Evolutionary conservation across 441 rosid species (phyloP), one percentile per base, ranked within the genome.

Genomic region (Capsella rubella): DNA sequence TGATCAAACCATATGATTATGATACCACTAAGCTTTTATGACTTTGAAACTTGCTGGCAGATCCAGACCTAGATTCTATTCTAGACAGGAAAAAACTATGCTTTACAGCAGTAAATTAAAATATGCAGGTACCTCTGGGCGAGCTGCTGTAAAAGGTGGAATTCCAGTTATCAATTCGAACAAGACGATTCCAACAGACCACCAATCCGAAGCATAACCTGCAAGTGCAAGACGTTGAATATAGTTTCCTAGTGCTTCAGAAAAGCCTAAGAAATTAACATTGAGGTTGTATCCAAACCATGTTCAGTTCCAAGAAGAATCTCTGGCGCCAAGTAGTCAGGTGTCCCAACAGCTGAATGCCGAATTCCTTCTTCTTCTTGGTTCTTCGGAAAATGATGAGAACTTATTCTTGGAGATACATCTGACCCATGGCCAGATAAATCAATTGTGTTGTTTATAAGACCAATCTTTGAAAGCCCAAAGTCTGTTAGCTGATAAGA

Each of bases 271-370:
- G 42, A 34, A 34, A 6, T 6, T 34, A 6, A 34, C 8, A 37
- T 18, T 66, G 43, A 76, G 71, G 78, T 80, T 56, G 58, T 45
- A 78, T 62, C 29, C 80, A 68, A 69, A 92, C 96, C 95, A 60
- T 92, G 95, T 68, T 80, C 94, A 47, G 87, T 88, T 72, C 97
- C 97, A 67, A 92, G 97, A 82, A 92, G 97, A 78, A 92, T 92
- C 83, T 92, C 97, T 9, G 97, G 95, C 55, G 97, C 96, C 73
- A 92, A 82, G 79, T 92, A 92, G 81, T 89, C 95, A 66, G 97
- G 96, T 57, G 97, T 92, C 74, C 96, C 97, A 51, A 90, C 91
- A 73, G 91, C 96, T 34, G 96, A 86, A 58, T 82, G 83, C 55
- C 54, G 84, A 74, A 55, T 82, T 72, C 81, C 80, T 56, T 79